Evolutionary conservation across 805 yeast genomes (phyloP).

Genomic region (Kodamaea leandrae): DNA sequence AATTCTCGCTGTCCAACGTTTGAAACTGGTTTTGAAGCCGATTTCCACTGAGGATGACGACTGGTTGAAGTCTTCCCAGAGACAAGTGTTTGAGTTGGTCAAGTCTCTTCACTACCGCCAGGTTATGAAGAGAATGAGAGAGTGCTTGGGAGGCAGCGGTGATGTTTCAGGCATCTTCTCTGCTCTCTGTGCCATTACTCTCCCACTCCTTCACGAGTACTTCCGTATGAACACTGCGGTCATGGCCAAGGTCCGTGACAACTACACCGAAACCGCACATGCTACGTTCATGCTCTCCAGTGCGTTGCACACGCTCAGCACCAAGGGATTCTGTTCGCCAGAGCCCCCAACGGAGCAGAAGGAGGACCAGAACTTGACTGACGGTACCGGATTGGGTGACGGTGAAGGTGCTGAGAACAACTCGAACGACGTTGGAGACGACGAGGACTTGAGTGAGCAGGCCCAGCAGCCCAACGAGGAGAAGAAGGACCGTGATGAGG

Average conservation of each 20-base stretch:
- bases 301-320: conserved; percentile 58
- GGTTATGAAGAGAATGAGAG: conserved; percentile 34
- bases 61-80: conserved; percentile 63
- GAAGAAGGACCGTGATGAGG: conserved; percentile 59
- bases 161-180: conserved; percentile 37
- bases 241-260: conserved; percentile 40
- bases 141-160: conserved; percentile 39
- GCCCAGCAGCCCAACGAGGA: conserved; percentile 75
- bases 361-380: conserved; percentile 60
- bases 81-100: conserved; percentile 38
- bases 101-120: conserved; percentile 41
- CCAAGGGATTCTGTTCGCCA: conserved; percentile 91
- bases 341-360: conserved; percentile 68
- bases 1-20: conserved; percentile 59
- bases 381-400: conserved; percentile 91
- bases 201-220: conserved; percentile 67
- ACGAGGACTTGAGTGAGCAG: conserved; percentile 80
- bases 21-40: conserved; percentile 38
- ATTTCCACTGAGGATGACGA: conserved; percentile 45
- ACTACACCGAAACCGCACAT: conserved; percentile 55
- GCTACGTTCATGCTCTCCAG: conserved; percentile 60
- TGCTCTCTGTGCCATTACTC: conserved; percentile 52
- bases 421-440: conserved; percentile 84
- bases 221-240: conserved; percentile 45
- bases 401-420: conserved; percentile 84